phyloP scores from a whole-genome alignment of 257 asterid species.

The Leptodermis oblonga region DNA sequence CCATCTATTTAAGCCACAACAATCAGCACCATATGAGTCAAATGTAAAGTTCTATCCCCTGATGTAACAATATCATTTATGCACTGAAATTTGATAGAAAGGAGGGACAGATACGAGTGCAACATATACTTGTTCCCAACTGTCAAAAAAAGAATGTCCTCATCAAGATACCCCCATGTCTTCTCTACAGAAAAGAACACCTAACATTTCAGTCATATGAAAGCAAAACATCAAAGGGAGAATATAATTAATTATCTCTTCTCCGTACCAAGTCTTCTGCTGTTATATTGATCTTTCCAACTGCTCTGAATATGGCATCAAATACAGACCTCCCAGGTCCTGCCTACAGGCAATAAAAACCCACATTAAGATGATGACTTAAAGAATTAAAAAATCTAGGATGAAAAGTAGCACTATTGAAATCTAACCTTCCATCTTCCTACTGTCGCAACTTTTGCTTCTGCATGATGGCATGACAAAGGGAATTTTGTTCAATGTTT shows the following conservation, averaged over 20 bases:
- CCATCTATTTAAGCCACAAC: neutral
- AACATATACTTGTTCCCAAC: neutral
- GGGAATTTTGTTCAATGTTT: conserved; percentile 7
- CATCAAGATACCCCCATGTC: neutral
- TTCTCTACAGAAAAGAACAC: neutral
- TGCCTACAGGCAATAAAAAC: conserved; percentile 54
- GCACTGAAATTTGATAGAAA: neutral
- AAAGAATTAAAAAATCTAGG: conserved; percentile 10
- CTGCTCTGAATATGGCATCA: conserved; percentile 66
- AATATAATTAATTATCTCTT: neutral
- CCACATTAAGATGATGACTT: conserved; percentile 25
- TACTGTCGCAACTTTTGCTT: conserved; percentile 74
- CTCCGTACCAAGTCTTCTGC: conserved; percentile 93
- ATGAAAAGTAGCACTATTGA: conserved; percentile 15
- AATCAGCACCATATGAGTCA: neutral
- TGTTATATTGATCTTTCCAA: conserved; percentile 82
- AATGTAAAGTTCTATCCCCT: neutral
- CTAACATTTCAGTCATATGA: neutral
- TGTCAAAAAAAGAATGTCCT: neutral
- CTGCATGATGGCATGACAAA: conserved; percentile 38
- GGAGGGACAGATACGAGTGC: neutral
- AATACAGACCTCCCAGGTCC: conserved; percentile 91
- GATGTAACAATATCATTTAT: neutral
- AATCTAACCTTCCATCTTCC: conserved; percentile 91
- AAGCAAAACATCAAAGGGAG: neutral